These are phyloP conservation scores for Acrodontium crateriforme DNA, from an alignment of 2,329 filamentous ascomycete genomes.

Conservation along the genomic window DNA sequence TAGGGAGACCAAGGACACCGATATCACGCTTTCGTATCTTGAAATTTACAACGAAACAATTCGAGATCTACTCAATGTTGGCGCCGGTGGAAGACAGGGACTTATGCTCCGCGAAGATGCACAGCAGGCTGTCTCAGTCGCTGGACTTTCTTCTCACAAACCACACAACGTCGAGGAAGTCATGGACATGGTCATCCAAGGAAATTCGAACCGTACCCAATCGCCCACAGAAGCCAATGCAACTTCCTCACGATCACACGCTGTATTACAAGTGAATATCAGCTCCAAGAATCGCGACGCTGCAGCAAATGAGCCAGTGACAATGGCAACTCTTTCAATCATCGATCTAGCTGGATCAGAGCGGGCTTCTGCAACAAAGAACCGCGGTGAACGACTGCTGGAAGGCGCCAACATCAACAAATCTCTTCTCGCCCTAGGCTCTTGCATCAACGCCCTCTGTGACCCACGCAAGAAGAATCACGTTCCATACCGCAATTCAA, in stretches of 20 bases:
- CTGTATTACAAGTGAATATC: slow-evolving; percentile 92
- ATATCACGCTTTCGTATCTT: slow-evolving; percentile 84
- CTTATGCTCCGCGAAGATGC: slow-evolving; percentile 90
- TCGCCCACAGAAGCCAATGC: slow-evolving; percentile 96
- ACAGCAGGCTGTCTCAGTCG: slow-evolving; percentile 81
- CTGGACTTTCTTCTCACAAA: slow-evolving; percentile 79
- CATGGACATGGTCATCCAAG: slow-evolving; percentile 97
- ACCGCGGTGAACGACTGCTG: slow-evolving; percentile 75
- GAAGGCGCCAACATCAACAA: slow-evolving; percentile 81
- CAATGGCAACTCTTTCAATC: slow-evolving; percentile 95
- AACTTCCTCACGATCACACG: slow-evolving; percentile 91
- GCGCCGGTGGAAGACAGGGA: slow-evolving; percentile 68
- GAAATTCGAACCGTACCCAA: slow-evolving; percentile 88
- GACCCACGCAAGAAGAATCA: slow-evolving; percentile 85
- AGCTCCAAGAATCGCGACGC: slow-evolving; percentile 90
- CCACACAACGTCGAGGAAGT: slow-evolving; percentile 88
- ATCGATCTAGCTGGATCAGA: slow-evolving; percentile 96
- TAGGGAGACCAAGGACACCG: slow-evolving; percentile 73
- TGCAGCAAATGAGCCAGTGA: slow-evolving; percentile 83
- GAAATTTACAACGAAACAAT: slow-evolving; percentile 99
- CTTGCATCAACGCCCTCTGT: slow-evolving; percentile 96
- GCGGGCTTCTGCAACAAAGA: slow-evolving; percentile 90
- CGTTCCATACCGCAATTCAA: slow-evolving; percentile 94
- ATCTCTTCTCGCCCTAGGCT: slow-evolving; percentile 67
- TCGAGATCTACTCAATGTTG: slow-evolving; percentile 79